Evolutionary conservation across 805 yeast species (phyloP), one percentile per base, ranked within the genome.

Genomic region (Saccharomycopsis sp.): DNA sequence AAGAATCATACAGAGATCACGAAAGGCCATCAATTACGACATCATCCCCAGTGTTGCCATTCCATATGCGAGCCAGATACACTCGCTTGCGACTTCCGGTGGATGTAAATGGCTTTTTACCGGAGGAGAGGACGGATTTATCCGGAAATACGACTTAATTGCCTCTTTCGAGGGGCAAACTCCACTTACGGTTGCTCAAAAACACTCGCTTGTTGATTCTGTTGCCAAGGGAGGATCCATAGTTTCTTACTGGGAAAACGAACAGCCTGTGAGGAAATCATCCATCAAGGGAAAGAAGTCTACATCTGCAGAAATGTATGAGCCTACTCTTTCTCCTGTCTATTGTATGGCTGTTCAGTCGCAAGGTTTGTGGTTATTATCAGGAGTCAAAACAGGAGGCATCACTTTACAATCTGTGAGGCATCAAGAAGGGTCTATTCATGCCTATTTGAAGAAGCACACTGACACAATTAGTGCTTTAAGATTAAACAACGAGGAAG

Each of bases 41-140:
- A 83, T 93, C 1, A 76, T 81, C 44, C 98, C 99, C 0, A 80
- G 87, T 9, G 96, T 87, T 20, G 97, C 97, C 1, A 85, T 92
- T 9, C 93, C 96, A 0, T 90, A 89, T 65, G 78, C 89, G 1
- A 73, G 89, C 0, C 85, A 87, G 25, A 86, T 94, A 35, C 90
- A 90, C 70, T 80, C 94, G 1, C 64, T 93, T 41, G 86, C 92
- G 1, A 74, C 90, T 52, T 81, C 96, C 0, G 82, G 81, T 65
- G 96, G 96, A 3, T 85, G 91, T 49, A 85, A 85, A 67, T 92
- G 91, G 86, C 75, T 94, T 47, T 86, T 92, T 66, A 86, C 97
- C 0, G 99, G 99, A 20, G 98, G 98, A 8, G 93, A 87, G 64
- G 99, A 94, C 70, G 99, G 99, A 2, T 89, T 84, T 66, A 87